These are phyloP conservation scores for Diatrype stigma DNA, from an alignment of 2,329 filamentous ascomycete species.

Conservation along the genomic window DNA sequence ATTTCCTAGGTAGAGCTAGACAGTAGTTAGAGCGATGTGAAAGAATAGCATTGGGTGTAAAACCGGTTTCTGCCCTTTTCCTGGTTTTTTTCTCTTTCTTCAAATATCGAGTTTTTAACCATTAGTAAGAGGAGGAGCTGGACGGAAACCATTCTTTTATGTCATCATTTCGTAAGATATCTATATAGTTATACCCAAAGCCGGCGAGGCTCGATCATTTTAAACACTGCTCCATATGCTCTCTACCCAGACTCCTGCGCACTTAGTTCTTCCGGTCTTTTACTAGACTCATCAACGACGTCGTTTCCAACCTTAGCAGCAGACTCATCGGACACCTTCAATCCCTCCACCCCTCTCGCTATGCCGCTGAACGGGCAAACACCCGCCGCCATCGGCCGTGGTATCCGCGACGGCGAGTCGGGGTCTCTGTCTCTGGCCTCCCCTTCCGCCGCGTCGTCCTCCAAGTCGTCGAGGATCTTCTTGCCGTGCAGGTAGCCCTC, in stretches of 20 bases:
- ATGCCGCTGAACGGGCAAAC: constrained; percentile 25
- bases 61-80: no score
- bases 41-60: no score
- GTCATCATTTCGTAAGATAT: no score
- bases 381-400: constrained; percentile 6
- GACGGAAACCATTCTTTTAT: no score
- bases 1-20: no score
- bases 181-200: no score
- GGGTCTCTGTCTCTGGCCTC: constrained; percentile 12
- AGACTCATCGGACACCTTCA: constrained; percentile 8
- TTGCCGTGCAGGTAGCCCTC: constrained; percentile 64
- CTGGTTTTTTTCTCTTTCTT: no score
- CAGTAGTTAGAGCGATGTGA: no score
- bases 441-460: constrained; percentile 20
- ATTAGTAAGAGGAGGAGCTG: no score
- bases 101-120: no score
- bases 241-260: neutral
- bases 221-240: neutral
- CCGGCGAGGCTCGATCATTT: no score
- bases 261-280: neutral
- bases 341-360: constrained; percentile 9
- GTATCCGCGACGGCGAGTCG: constrained; percentile 7
- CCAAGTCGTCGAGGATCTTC: constrained; percentile 46
- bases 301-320: neutral
- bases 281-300: constrained; percentile 23